phyloP scores from a whole-genome alignment of 495 filamentous ascomycete genomes.

The Penicillium canariense region DNA sequence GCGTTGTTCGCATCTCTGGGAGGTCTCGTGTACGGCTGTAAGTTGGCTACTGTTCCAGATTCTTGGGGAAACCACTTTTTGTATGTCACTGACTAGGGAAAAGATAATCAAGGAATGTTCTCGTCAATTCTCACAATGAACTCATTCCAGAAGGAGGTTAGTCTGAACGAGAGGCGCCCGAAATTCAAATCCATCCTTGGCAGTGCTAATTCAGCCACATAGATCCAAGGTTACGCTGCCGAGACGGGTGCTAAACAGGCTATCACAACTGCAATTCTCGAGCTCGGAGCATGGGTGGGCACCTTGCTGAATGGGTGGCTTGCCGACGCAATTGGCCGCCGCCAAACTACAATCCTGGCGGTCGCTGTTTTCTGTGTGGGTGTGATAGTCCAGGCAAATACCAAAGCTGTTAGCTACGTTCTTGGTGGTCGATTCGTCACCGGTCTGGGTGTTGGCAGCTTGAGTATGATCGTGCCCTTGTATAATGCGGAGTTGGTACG shows the following conservation, averaged over 20 bases:
- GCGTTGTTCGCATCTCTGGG: constrained; percentile 19
- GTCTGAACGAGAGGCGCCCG: background rate
- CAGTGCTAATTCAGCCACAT: background rate
- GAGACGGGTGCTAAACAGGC: constrained; percentile 2
- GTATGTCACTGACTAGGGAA: background rate
- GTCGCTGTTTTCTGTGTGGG: constrained; percentile 4
- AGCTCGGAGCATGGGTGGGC: constrained; percentile 11
- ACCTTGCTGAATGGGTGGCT: constrained; percentile 5
- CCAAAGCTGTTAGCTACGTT: constrained; percentile 1
- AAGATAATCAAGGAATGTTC: constrained; percentile 13
- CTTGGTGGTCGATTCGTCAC: constrained; percentile 48
- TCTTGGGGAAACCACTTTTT: background rate
- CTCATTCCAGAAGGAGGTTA: constrained; percentile 1
- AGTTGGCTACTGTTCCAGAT: background rate
- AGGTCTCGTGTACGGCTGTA: constrained; percentile 19
- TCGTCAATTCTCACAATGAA: constrained; percentile 5
- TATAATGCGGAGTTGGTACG: constrained; percentile 59
- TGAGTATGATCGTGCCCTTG: constrained; percentile 58
- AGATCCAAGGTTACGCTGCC: constrained; percentile 3
- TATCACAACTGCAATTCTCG: constrained; percentile 7
- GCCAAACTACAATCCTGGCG: background rate
- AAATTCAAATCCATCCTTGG: background rate
- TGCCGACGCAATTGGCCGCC: constrained; percentile 7
- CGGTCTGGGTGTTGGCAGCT: constrained; percentile 40
- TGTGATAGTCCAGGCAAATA: constrained; percentile 9